Evolutionary conservation across 768 basidiomycete species (phyloP).

Genomic region (Tricholoma sp.): DNA sequence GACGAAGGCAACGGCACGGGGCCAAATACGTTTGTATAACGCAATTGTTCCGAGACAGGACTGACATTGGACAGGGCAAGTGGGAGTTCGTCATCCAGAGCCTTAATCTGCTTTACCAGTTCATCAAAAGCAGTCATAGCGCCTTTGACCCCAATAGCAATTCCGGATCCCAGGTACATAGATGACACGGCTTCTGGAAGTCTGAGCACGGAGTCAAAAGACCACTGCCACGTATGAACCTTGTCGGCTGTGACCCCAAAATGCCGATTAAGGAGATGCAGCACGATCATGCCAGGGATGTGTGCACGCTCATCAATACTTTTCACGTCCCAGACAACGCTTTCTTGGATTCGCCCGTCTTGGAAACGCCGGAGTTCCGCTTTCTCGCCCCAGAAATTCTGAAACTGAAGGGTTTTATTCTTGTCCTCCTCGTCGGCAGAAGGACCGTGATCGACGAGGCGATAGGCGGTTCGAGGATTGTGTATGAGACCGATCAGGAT

Average conservation of each 20-base stretch:
- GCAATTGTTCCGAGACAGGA: constrained; percentile 65
- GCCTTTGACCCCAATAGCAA: constrained; percentile 58
- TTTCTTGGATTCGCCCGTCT: constrained; percentile 88
- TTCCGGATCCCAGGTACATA: constrained; percentile 35
- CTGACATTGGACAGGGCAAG: constrained; percentile 73
- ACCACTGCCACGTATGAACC: constrained; percentile 53
- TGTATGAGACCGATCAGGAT: constrained; percentile 75
- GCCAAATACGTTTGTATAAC: constrained; percentile 81
- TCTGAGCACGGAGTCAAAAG: constrained; percentile 53
- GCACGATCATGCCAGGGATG: constrained; percentile 70
- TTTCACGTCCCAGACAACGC: constrained; percentile 93
- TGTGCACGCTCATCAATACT: constrained; percentile 74
- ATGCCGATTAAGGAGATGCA: constrained; percentile 70
- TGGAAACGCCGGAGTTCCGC: constrained; percentile 93
- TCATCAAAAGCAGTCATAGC: constrained; percentile 76
- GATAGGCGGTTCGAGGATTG: constrained; percentile 65
- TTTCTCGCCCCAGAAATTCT: constrained; percentile 86
- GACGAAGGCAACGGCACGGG: constrained; percentile 66
- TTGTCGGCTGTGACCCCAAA: constrained; percentile 56
- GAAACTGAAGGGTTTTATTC: constrained; percentile 54
- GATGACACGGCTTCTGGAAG: constrained; percentile 52
- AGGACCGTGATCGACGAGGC: constrained; percentile 92
- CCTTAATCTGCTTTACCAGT: constrained; percentile 71
- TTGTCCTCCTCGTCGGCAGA: constrained; percentile 57
- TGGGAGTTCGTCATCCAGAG: constrained; percentile 66